Conservation (phyloP, 2,329 filamentous ascomycete species). For the Aspergillus pseudonomiae region DNA sequence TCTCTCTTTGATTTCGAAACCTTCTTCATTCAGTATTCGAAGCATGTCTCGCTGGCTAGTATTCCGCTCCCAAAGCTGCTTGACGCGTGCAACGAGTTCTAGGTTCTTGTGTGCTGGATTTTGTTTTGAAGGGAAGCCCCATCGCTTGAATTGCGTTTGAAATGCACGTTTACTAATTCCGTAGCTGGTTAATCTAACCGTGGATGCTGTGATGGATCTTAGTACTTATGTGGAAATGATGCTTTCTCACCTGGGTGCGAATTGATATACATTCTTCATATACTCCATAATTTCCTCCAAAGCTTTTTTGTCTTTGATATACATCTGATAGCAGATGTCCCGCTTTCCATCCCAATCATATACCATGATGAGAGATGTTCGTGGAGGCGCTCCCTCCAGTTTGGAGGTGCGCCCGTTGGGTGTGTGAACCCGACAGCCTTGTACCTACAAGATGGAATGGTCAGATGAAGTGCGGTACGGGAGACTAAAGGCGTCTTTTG, state of each 20-base stretch:
- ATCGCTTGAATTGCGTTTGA: slow-evolving; percentile 74
- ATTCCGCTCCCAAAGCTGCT: slow-evolving; percentile 78
- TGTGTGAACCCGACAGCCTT: slow-evolving; percentile 13
- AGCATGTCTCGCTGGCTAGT: slow-evolving; percentile 74
- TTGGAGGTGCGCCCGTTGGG: slow-evolving; percentile 30
- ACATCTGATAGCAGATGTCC: slow-evolving; percentile 69
- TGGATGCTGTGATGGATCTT: background rate
- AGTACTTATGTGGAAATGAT: background rate
- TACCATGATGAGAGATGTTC: slow-evolving; percentile 41
- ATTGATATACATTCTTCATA: slow-evolving; percentile 66
- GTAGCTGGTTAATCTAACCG: slow-evolving; percentile 6
- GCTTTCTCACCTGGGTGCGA: slow-evolving; percentile 66
- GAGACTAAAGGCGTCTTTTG: slow-evolving; percentile 33
- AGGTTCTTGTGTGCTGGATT: slow-evolving; percentile 72
- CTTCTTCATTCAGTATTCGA: slow-evolving; percentile 68
- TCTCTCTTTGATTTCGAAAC: slow-evolving; percentile 71
- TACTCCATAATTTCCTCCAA: slow-evolving; percentile 75
- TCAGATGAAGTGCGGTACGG: slow-evolving; percentile 18
- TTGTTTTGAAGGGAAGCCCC: slow-evolving; percentile 77
- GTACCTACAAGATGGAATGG: background rate
- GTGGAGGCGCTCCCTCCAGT: slow-evolving; percentile 26
- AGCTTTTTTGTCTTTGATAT: slow-evolving; percentile 73
- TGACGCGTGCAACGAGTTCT: slow-evolving; percentile 68
- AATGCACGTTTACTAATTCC: slow-evolving; percentile 67
- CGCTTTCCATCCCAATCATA: slow-evolving; percentile 71